These are phyloP conservation scores for Pythium rishiriense DNA, from an alignment of 352 stramenopile genomes.

Conservation along the genomic window DNA sequence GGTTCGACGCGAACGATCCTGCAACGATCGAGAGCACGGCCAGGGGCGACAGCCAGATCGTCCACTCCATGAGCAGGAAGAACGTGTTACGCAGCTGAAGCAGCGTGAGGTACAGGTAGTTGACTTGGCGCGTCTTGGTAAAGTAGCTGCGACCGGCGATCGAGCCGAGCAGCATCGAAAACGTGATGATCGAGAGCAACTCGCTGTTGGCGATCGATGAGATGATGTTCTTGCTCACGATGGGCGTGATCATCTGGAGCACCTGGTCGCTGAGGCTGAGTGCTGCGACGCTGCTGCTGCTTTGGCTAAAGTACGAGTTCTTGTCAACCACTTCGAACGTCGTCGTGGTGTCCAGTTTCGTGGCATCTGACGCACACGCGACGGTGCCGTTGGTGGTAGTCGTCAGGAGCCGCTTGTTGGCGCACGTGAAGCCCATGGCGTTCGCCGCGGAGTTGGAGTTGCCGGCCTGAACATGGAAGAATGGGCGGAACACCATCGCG, in stretches of 20 bases:
- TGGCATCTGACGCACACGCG: background rate
- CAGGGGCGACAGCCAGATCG: slow-evolving; percentile 1
- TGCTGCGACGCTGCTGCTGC: slow-evolving; percentile 19
- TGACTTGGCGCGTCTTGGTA: slow-evolving; percentile 47
- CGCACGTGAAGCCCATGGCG: slow-evolving; percentile 46
- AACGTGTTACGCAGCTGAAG: slow-evolving; percentile 74
- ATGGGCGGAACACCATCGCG: slow-evolving; percentile 51
- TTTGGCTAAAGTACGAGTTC: slow-evolving; percentile 12
- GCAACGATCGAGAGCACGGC: slow-evolving; percentile 15
- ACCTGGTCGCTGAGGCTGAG: slow-evolving; percentile 60
- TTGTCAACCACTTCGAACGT: slow-evolving; percentile 30
- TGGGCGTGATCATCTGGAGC: slow-evolving; percentile 46
- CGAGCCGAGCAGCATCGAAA: slow-evolving; percentile 61
- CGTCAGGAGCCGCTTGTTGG: slow-evolving; percentile 39
- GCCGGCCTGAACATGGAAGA: slow-evolving; percentile 37
- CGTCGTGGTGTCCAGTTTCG: background rate
- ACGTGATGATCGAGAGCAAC: slow-evolving; percentile 61
- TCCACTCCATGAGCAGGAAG: slow-evolving; percentile 39
- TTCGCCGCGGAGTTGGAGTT: slow-evolving; percentile 19
- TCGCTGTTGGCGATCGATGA: slow-evolving; percentile 41
- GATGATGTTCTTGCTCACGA: slow-evolving; percentile 73
- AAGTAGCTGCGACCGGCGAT: slow-evolving; percentile 61
- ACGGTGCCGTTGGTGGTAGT: slow-evolving; percentile 12
- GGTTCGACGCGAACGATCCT: slow-evolving; percentile 56
- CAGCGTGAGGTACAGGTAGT: slow-evolving; percentile 65